Conservation (phyloP, 2,329 filamentous ascomycete genomes). For the Ophiosphaerella herpotricha region DNA sequence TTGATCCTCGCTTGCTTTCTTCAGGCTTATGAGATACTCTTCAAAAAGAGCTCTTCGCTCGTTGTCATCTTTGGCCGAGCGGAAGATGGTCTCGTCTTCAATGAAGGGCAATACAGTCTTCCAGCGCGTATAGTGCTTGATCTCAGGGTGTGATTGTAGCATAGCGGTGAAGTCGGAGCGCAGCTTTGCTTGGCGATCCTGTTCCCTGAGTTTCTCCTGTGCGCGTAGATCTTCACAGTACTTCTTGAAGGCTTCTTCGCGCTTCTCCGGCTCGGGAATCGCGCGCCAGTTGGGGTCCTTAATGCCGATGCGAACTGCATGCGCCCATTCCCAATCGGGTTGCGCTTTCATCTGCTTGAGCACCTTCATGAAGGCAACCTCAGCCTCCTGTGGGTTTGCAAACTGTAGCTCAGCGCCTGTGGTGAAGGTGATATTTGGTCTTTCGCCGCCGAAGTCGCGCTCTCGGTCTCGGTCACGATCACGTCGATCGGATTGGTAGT, state of each 20-base stretch:
- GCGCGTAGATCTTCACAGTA: conserved; percentile 87
- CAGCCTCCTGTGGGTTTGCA: conserved; percentile 75
- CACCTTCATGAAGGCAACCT: conserved; percentile 90
- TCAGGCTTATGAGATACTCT: conserved; percentile 86
- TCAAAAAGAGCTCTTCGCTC: conserved; percentile 91
- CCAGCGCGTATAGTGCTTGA: conserved; percentile 96
- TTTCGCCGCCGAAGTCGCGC: conserved; percentile 51
- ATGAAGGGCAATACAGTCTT: conserved; percentile 93
- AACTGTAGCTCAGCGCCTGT: conserved; percentile 59
- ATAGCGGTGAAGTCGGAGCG: conserved; percentile 93
- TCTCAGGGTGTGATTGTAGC: conserved; percentile 94
- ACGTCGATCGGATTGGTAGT: conserved; percentile 10
- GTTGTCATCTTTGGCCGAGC: conserved; percentile 82
- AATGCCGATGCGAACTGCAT: conserved; percentile 81
- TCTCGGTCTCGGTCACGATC: conserved; percentile 45
- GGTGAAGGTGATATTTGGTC: conserved; percentile 39
- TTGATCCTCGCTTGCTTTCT: conserved; percentile 76
- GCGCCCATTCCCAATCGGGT: conserved; percentile 90
- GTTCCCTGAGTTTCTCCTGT: conserved; percentile 92
- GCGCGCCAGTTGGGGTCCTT: conserved; percentile 92
- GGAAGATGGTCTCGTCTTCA: conserved; percentile 93
- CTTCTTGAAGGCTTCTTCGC: conserved; percentile 90
- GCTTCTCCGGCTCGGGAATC: conserved; percentile 88
- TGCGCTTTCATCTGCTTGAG: conserved; percentile 84
- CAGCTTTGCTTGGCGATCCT: conserved; percentile 89